Base-by-base conservation (phyloP, 164 flowering plant species). In the Berberis vulgaris region DNA sequence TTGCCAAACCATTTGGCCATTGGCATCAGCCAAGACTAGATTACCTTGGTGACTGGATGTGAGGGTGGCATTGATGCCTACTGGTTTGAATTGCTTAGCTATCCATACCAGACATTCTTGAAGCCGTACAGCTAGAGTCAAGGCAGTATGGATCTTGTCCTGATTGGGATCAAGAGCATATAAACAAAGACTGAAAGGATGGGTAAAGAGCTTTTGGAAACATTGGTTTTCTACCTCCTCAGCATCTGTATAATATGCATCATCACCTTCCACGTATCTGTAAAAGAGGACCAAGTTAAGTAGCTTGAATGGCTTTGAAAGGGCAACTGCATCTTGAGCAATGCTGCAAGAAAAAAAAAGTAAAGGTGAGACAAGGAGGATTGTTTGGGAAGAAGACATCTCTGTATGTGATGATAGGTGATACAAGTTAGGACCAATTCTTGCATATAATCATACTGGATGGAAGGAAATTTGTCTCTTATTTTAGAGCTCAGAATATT, bases 1-100 rank as follows among this genome's bases (percentile, higher is more conserved):
- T 45, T 72, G 66, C 80, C 81, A 78, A 2, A 52, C 77, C 0
- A 75, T 55, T 2, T 49, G 42, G 26, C 81, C 81, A 11, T 75
- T 67, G 1, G 67, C 67, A n/a, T 75, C 70, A 5, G 75, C 72
- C 1, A 78, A 65, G 12, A 76, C 79, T 7, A 78, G 66, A 60
- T 72, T 75, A 3, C 78, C 81, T 44, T 42, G 12, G 7, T 4
- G 39, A 7, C 43, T 2, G 41, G 41, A 57, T 10, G 60, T 8
- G 44, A 57, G 4, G 2, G 12, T 41, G 11, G 12, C 10, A 41
- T 57, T 57, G 5, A 7, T 4, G 12, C 10, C 12, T 7, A 57
- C 60, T 12, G 45, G 60, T 41, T 57, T 57, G 4, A 3, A 11
- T 41, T 39, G 9, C 7, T 57, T 57, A 41, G 44, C 60, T 41